Evolutionary conservation across 345 rosid species (phyloP), one percentile per base, ranked within the genome.

Genomic region (Ceriops zippeliana): DNA sequence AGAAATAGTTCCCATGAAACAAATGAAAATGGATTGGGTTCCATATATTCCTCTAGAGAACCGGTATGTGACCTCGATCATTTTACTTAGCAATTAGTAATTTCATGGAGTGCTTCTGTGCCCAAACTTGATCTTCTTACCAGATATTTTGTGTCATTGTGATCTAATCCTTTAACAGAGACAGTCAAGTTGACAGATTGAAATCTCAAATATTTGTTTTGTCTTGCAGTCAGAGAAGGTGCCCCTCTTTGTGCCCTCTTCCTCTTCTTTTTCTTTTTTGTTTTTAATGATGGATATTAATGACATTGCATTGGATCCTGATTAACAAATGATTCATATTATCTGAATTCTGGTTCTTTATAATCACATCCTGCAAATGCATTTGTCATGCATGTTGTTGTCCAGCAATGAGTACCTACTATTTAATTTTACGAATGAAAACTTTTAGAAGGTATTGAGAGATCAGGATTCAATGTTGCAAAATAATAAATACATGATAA

Each of bases 1-100:
- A 83, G 98, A 92, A 79, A 92, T 92, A 78, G 70, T 96, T 82
- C 98, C 98, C n/a, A 92, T 96, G 99, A 96, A 85, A 70, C 82
- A 88, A 71, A 96, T 96, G 99, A 90, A 96, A 83, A 96, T 96
- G 99, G 97, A 84, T 67, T 92, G 99, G 99, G 83, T 87, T 73
- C 99, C 99, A 6, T 96, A 96, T 75, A 81, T 96, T 73, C 97
- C 99, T 34, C 46, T 87, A 68, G 92, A 89, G 67, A 81, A 91
- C 28, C 89, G 99, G 99, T 90, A 81, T 42, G n/a, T 46, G 66
- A 46, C 31, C 27, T 69, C 27, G 21, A 31, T 57, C 30, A 32
- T 64, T 52, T 52, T 69, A 57, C 49, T 35, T 75, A 46, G 35
- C 8, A 54, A 53, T 17, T 47, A 49, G 26, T 69, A 38, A 38